Evolutionary conservation across 2,329 filamentous ascomycete species (phyloP).

Genomic region (Hypocreales sp.): DNA sequence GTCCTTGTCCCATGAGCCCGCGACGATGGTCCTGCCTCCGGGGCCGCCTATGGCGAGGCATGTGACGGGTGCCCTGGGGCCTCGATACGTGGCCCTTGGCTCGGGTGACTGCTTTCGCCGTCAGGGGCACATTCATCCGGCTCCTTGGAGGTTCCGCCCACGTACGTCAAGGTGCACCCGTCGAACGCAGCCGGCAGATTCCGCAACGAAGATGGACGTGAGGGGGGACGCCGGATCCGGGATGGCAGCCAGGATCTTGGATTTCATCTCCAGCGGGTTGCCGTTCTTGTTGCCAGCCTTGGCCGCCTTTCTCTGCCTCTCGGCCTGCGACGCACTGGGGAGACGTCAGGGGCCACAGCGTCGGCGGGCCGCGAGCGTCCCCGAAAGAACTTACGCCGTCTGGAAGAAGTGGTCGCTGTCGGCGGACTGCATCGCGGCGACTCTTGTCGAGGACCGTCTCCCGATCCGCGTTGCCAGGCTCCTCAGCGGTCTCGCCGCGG

Average conservation of each 20-base stretch:
- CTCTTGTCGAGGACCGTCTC: background rate
- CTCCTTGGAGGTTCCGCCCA: background rate
- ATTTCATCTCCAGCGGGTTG: constrained; percentile 62
- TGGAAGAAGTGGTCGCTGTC: constrained; percentile 82
- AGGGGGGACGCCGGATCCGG: constrained; percentile 46
- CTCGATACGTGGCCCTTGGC: constrained; percentile 39
- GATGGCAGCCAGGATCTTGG: constrained; percentile 68
- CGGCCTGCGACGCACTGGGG: constrained; percentile 30
- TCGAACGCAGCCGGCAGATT: constrained; percentile 70
- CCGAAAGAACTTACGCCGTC: constrained; percentile 51
- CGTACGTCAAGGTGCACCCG: constrained; percentile 28
- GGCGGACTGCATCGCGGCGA: constrained; percentile 47
- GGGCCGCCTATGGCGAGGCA: constrained; percentile 52
- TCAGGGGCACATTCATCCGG: background rate
- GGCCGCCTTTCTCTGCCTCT: constrained; percentile 45
- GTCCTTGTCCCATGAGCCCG: constrained; percentile 87
- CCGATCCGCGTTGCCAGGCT: no score
- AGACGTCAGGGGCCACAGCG: background rate
- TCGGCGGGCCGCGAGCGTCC: constrained; percentile 4
- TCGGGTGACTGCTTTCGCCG: constrained; percentile 14
- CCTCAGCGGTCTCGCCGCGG: no score
- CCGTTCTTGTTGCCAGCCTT: constrained; percentile 68
- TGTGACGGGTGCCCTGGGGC: constrained; percentile 67
- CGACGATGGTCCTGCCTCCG: constrained; percentile 49
- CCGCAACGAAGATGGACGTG: constrained; percentile 59